phyloP scores from a whole-genome alignment of 495 filamentous ascomycete species.

The Annulohypoxylon maeteangense region DNA sequence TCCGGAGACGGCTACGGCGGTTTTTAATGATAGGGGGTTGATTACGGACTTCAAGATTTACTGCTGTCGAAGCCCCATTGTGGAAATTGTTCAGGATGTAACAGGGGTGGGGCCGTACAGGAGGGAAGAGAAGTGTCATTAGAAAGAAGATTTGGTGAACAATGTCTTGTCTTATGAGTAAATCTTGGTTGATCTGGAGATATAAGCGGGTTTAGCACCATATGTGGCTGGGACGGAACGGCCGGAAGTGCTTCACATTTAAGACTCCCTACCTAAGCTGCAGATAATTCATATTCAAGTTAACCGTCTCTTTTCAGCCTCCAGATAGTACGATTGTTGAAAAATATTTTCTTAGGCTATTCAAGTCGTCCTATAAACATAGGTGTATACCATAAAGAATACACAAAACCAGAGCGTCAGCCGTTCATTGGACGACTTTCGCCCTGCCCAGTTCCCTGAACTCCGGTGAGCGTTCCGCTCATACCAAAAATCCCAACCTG shows the following conservation, averaged over 20 bases:
- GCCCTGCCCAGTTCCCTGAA: slow-evolving; percentile 16
- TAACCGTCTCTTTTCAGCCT: background rate
- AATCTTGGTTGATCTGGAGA: background rate
- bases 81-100: slow-evolving; percentile 25
- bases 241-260: background rate
- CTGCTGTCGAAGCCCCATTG: slow-evolving; percentile 27
- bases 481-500: slow-evolving; percentile 13
- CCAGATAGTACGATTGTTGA: slow-evolving; percentile 18
- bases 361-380: slow-evolving; percentile 19
- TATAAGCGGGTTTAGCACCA: background rate
- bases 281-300: background rate
- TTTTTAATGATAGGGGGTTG: slow-evolving; percentile 26
- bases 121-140: background rate
- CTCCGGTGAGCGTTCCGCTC: slow-evolving; percentile 22
- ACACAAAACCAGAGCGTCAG: slow-evolving; percentile 17
- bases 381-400: slow-evolving; percentile 11
- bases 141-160: background rate
- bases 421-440: background rate
- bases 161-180: background rate
- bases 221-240: background rate
- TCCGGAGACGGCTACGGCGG: slow-evolving; percentile 20
- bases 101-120: slow-evolving; percentile 32
- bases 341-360: slow-evolving; percentile 11
- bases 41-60: slow-evolving; percentile 28
- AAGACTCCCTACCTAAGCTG: background rate